Base-by-base conservation (phyloP, 352 stramenopile species). In the Globisporangium camurandrum region DNA sequence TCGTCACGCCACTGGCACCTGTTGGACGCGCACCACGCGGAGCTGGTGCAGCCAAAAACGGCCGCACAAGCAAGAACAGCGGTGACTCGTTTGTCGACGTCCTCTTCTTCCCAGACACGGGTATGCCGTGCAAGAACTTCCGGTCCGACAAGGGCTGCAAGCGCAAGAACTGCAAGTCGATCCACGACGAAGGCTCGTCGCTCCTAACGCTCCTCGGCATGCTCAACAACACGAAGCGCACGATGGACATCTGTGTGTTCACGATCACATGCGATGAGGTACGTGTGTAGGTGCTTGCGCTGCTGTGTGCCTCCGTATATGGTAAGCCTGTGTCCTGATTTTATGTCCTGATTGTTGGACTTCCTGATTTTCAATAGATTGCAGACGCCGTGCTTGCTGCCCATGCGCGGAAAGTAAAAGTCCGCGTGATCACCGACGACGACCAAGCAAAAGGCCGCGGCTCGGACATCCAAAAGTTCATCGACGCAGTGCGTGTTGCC, bases 251-350 rank as follows among this genome's bases (percentile, higher is more conserved):
- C 37, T 83, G 70, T 46, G 75, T 87, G 30, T 87, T 87, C 49
- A 87, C 72, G 16, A 85, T 87, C 60, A 87, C 75, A 0, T 85
- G 72, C 33, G 71, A 87, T 30, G 75, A 87, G 56, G 75, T 84
- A 46, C 11, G 57, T 22, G 12, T 42, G 26, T 12, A 7, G 14
- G 4, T 19, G 10, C 24, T 38, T 31, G 33, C 28, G 39, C 30
- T 33, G 1, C 17, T 41, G 20, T n/a, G n/a, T n/a, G n/a, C n/a
- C n/a, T n/a, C n/a, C n/a, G n/a, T n/a, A n/a, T n/a, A n/a, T n/a
- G n/a, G n/a, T n/a, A n/a, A n/a, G n/a, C n/a, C n/a, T n/a, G n/a
- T 17, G n/a, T 26, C 14, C 34, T 26, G 12, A 10, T 6, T 8
- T 55, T 16, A 45, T 2, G 33, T 17, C 34, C 37, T 50, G 20